Percentiles rank a stretch among this genome's conserved stretches.
Evolutionary conservation across 2,329 filamentous ascomycete genomes (phyloP).

Genomic region (Pseudofabraea citricarpa): DNA sequence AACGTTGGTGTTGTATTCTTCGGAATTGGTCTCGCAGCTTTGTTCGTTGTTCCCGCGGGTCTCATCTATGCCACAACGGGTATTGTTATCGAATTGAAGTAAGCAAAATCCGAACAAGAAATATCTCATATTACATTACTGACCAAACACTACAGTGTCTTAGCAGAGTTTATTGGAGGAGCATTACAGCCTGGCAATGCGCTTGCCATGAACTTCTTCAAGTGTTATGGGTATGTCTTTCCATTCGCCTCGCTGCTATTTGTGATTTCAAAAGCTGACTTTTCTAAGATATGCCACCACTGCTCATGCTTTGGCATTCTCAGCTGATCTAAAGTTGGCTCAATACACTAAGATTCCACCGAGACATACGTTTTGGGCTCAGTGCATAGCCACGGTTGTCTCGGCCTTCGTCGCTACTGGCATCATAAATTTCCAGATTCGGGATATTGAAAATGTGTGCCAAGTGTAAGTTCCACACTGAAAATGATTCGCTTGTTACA

Average conservation of each 20-base stretch:
- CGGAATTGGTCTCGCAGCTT: conserved; percentile 47
- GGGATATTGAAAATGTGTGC: conserved; percentile 40
- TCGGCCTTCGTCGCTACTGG: conserved; percentile 43
- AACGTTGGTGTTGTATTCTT: conserved; percentile 3
- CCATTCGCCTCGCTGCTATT: no score
- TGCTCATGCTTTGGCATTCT: conserved; percentile 24
- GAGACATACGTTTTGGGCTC: conserved; percentile 43
- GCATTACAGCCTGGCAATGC: conserved; percentile 63
- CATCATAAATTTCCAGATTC: conserved; percentile 43
- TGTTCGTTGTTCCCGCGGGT: conserved; percentile 32
- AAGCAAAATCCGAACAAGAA: no score
- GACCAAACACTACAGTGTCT: conserved; percentile 65
- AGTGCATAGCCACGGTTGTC: conserved; percentile 42
- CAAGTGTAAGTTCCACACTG: conserved; percentile 40
- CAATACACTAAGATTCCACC: conserved; percentile 66
- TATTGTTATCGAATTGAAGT: conserved; percentile 50
- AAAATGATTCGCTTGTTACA: conserved; percentile 48
- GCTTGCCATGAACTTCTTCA: conserved; percentile 72
- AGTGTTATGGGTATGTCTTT: conserved; percentile 67
- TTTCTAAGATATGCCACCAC: no score
- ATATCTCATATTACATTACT: no score
- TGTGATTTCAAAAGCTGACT: no score
- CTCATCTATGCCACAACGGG: conserved; percentile 63
- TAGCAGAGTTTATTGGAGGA: conserved; percentile 66
- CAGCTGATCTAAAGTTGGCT: conserved; percentile 46